Conservation (phyloP, 2,329 filamentous ascomycete genomes). For the Cercospora canescens region DNA sequence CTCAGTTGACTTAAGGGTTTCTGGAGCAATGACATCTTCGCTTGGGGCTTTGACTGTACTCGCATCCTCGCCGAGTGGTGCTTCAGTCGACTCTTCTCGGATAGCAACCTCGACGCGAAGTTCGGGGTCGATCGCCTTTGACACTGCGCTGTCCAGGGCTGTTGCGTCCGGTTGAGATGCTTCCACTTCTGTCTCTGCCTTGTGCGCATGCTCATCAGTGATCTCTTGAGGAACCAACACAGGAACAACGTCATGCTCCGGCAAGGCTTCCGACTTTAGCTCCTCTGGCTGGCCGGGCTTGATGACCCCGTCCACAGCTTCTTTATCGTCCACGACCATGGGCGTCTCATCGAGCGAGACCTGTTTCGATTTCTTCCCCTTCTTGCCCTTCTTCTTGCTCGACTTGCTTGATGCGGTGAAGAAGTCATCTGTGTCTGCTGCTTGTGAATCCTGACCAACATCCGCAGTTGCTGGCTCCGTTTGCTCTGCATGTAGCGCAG, state of each 20-base stretch:
- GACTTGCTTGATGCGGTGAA: not conserved
- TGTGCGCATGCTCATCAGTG: not conserved
- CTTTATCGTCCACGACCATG: not conserved
- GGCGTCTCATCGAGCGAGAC: not conserved
- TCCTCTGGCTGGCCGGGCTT: not conserved
- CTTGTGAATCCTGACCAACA: not conserved
- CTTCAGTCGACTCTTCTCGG: not conserved
- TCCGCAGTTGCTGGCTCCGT: not conserved
- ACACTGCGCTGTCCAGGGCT: not conserved
- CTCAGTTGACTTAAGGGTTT: not conserved
- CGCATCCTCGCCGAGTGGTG: not conserved
- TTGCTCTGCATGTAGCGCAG: not conserved
- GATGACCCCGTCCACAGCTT: not conserved
- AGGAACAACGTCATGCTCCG: not conserved
- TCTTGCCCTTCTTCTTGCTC: conserved; percentile 25
- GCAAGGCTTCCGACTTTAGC: not conserved
- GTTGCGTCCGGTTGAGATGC: not conserved
- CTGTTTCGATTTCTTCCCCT: conserved; percentile 21
- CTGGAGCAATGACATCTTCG: not conserved
- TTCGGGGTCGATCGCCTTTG: not conserved
- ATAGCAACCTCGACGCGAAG: not conserved
- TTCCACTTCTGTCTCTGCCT: not conserved
- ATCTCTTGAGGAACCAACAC: not conserved
- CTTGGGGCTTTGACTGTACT: not conserved
- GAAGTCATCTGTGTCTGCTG: not conserved